Percentiles rank a stretch among this genome's conserved stretches.
phyloP scores from a whole-genome alignment of 805 yeast species.

The Saturnispora kantuleensis region DNA sequence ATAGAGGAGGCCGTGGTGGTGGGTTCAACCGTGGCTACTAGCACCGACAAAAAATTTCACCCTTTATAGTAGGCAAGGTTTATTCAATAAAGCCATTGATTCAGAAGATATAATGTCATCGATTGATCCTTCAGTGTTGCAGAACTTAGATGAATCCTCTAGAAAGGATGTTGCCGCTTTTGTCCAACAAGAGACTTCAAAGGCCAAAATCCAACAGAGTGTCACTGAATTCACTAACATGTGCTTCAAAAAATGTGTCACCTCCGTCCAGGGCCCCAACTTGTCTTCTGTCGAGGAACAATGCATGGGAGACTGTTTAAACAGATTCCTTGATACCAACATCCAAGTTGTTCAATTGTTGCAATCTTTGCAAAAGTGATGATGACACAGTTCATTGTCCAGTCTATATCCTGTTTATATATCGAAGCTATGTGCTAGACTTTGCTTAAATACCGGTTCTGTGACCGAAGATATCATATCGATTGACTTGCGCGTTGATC shows the following conservation, averaged over 20 bases:
- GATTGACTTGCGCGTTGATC: background rate
- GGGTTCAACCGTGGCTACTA: constrained; percentile 1
- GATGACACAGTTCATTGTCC: background rate
- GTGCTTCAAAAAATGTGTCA: constrained; percentile 83
- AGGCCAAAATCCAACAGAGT: constrained; percentile 77
- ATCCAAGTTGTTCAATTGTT: constrained; percentile 62
- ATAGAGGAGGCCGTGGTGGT: background rate
- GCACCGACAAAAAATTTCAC: background rate
- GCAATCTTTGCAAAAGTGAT: constrained; percentile 14
- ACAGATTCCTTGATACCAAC: constrained; percentile 80
- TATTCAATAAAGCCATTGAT: too few species aligned
- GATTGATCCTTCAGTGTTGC: constrained; percentile 20
- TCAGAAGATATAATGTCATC: constrained; percentile 4
- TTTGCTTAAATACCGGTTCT: background rate
- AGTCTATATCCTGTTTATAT: background rate
- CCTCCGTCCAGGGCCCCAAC: constrained; percentile 34
- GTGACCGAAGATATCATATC: too few species aligned
- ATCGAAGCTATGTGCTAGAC: too few species aligned
- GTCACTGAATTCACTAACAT: constrained; percentile 82
- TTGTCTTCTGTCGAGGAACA: constrained; percentile 52
- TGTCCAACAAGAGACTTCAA: constrained; percentile 74
- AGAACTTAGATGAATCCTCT: constrained; percentile 51
- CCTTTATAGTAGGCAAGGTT: background rate
- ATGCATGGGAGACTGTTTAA: constrained; percentile 74
- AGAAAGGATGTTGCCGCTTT: constrained; percentile 67